Evolutionary conservation across 495 filamentous ascomycete genomes (phyloP), one percentile per base, ranked within the genome.

Genomic region (Hypoxylon subgilvum): DNA sequence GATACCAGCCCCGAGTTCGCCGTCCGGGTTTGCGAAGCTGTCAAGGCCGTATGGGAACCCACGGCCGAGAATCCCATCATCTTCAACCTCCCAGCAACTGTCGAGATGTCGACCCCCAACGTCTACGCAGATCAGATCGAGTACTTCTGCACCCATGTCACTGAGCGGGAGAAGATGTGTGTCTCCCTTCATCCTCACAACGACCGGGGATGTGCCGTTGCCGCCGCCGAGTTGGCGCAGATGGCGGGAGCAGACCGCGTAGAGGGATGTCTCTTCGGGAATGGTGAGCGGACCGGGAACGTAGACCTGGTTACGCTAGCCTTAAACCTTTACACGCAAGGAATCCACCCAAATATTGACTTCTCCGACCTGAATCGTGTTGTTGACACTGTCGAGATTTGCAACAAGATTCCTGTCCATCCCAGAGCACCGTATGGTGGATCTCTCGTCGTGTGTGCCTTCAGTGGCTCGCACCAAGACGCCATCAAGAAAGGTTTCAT

Each of bases 401-500:
- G 87, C 77, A 97, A 89, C 76, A 96, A 97, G 79, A 96, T 97
- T 57, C 91, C 92, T 13, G 88, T 97, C 14, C 90, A 96, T 61
- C 85, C 89, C 39, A 84, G 93, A 38, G 87, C 88, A 45, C 93
- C 94, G 0, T 97, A 97, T 72, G 92, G 90, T 44, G 94, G 91
- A 30, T 86, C 89, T 66, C 80, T 96, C 52, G 93, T 96, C 35
- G 88, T 91, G 32, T 92, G 86, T 69, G 90, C 91, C 13, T 96
- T 96, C 76, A 90, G 86, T 66, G 91, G 92, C 36, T 91, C 88
- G 21, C 93, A 97, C 71, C 92, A 98, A 76, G 94, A 97, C 65
- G 94, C 94, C 30, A 97, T 98, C 76, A 96, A 96, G 78, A 97
- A 97, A 77, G 93, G 94, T 9, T 97, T 97, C 78, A 81, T 86